Evolutionary conservation across 306 rosid genomes (phyloP), one percentile per base, ranked within the genome.

Genomic region (Vigna trinervia): DNA sequence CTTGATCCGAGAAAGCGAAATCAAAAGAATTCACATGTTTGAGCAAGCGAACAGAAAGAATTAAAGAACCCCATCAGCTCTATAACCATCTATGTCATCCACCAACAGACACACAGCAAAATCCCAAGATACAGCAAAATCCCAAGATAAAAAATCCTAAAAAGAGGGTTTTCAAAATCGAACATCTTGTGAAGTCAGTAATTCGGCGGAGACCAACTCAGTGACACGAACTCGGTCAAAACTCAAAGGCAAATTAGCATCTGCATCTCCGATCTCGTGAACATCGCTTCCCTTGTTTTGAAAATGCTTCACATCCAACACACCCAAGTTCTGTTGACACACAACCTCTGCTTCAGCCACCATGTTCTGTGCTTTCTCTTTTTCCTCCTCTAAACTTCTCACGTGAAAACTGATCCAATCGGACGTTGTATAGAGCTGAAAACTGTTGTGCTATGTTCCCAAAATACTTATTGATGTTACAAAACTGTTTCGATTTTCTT

Each of bases 271-370:
- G 71, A 81, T 90, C 81, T 87, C 88, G 26, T 60, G 79, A 75
- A 77, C 70, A 83, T 63, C 70, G 64, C 69, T 59, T 13, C 83
- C 91, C 69, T 84, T 89, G 26, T 72, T 82, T 47, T 84, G 81
- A 66, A 85, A 84, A 83, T 76, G 85, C 59, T 84, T 82, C 36
- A 85, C 84, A 78, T 88, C 98, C 83, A 89, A 61, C 73, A 60
- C 87, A 59, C 89, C 83, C 61, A 85, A 62, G 89, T 60, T 87
- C 72, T 84, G 87, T 75, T 81, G 88, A 73, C 89, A 84, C 48
- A 87, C 86, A 73, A 80, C 39, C 43, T 92, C 87, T 52, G 91
- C 88, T 89, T 86, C 96, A 61, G 90, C 99, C 71, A 90, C 95
- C 96, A 93, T 93, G 11, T 83, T 85, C 47, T 74, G 10, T 8